Evolutionary conservation across 2,329 filamentous ascomycete genomes (phyloP).

Genomic region (Zarea fungicola): DNA sequence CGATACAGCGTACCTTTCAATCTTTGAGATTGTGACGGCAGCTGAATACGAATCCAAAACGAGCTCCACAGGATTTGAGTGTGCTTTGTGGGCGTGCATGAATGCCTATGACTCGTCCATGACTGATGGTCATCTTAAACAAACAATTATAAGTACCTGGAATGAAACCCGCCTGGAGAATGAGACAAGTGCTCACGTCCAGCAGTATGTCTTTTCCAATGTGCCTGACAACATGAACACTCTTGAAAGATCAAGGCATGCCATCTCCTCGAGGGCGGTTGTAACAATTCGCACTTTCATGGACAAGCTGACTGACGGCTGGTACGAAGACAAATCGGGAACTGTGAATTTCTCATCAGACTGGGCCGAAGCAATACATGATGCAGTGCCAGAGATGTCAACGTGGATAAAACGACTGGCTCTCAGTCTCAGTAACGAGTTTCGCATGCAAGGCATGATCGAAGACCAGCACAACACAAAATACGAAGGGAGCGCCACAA

Average conservation of each 20-base stretch:
- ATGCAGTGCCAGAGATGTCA: constrained; percentile 25
- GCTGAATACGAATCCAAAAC: constrained; percentile 20
- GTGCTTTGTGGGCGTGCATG: constrained; percentile 34
- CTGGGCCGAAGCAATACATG: constrained; percentile 33
- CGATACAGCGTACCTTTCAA: constrained; percentile 25
- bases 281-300: constrained; percentile 27
- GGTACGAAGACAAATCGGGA: constrained; percentile 24
- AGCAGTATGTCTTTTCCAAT: constrained; percentile 29
- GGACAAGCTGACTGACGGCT: constrained; percentile 26
- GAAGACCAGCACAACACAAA: constrained; percentile 12
- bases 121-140: constrained; percentile 23
- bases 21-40: constrained; percentile 31
- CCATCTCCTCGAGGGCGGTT: constrained; percentile 28
- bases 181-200: constrained; percentile 21
- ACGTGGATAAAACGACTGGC: constrained; percentile 30
- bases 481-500: constrained; percentile 26
- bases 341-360: constrained; percentile 31
- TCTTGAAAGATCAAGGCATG: constrained; percentile 23
- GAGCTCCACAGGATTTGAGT: constrained; percentile 24
- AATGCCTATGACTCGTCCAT: constrained; percentile 26
- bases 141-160: constrained; percentile 23
- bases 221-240: constrained; percentile 26
- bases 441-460: constrained; percentile 27
- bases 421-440: constrained; percentile 31
- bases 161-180: constrained; percentile 24